phyloP scores from a whole-genome alignment of 768 basidiomycete genomes.

The Sporobolomyces roseus region DNA sequence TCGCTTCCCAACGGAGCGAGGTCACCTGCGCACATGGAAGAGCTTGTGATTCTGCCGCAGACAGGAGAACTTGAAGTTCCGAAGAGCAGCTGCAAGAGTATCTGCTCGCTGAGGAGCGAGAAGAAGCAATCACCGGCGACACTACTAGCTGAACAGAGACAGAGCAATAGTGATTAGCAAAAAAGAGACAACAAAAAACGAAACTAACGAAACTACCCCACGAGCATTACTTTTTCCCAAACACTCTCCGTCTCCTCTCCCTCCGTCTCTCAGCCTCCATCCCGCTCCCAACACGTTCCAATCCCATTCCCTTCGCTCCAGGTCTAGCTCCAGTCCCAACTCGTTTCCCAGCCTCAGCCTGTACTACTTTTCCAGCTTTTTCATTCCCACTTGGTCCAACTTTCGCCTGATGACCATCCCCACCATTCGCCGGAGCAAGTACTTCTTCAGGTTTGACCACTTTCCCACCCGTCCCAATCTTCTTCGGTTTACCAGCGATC shows the following conservation, averaged over 20 bases:
- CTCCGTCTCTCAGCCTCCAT: neutral
- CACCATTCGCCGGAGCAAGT: neutral
- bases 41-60: too few relatives aligned
- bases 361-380: constrained; percentile 19
- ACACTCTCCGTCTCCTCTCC: neutral
- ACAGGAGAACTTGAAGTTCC: too few relatives aligned
- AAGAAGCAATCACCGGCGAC: too few relatives aligned
- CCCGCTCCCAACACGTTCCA: neutral
- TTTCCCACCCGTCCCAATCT: constrained; percentile 30
- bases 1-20: too few relatives aligned
- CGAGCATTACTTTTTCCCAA: neutral
- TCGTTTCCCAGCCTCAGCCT: constrained; percentile 24
- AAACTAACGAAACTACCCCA: neutral
- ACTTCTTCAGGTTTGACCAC: constrained; percentile 15
- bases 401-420: neutral
- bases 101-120: too few relatives aligned
- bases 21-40: too few relatives aligned
- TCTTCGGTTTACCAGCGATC: constrained; percentile 2
- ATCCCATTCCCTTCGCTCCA: constrained; percentile 26
- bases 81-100: too few relatives aligned
- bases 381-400: neutral
- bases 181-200: neutral
- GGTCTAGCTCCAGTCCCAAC: constrained; percentile 36
- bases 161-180: too few relatives aligned
- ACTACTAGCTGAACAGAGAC: too few relatives aligned